These are phyloP conservation scores for Aspergillus sp. DNA, from an alignment of 2,329 filamentous ascomycete genomes.

Conservation along the genomic window DNA sequence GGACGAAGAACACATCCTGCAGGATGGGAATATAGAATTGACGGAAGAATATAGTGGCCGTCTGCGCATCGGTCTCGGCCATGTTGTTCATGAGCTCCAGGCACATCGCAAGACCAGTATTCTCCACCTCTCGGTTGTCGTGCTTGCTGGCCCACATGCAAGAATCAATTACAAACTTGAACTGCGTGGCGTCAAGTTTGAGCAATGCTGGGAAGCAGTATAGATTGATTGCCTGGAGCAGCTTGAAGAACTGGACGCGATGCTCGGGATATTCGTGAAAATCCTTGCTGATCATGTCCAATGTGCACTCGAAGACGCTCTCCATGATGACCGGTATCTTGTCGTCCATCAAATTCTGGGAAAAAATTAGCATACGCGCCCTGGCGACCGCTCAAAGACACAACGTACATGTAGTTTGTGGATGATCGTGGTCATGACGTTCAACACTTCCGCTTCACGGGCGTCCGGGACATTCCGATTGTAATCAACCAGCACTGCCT, in stretches of 20 bases:
- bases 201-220: slow-evolving; percentile 93
- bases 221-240: slow-evolving; percentile 88
- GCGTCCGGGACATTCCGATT: slow-evolving; percentile 94
- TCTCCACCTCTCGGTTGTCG: slow-evolving; percentile 96
- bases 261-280: slow-evolving; percentile 99
- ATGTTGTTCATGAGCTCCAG: slow-evolving; percentile 96
- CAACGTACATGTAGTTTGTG: slow-evolving; percentile 83
- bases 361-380: slow-evolving; percentile 20
- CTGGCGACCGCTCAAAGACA: too few species aligned
- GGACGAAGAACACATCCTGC: slow-evolving; percentile 95
- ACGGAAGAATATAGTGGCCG: slow-evolving; percentile 92
- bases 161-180: slow-evolving; percentile 98
- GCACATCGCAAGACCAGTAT: slow-evolving; percentile 94
- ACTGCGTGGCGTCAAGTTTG: slow-evolving; percentile 89
- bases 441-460: slow-evolving; percentile 89
- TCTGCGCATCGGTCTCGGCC: slow-evolving; percentile 76
- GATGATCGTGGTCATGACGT: slow-evolving; percentile 96
- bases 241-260: slow-evolving; percentile 98
- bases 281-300: slow-evolving; percentile 99
- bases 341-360: slow-evolving; percentile 86
- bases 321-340: slow-evolving; percentile 97
- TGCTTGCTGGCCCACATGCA: slow-evolving; percentile 99
- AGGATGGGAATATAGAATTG: slow-evolving; percentile 93
- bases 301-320: slow-evolving; percentile 93
- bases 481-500: slow-evolving; percentile 91